Percentiles rank a stretch among this genome's conserved stretches.
phyloP scores from a whole-genome alignment of 495 filamentous ascomycete genomes.

The Podospora fimiseda region DNA sequence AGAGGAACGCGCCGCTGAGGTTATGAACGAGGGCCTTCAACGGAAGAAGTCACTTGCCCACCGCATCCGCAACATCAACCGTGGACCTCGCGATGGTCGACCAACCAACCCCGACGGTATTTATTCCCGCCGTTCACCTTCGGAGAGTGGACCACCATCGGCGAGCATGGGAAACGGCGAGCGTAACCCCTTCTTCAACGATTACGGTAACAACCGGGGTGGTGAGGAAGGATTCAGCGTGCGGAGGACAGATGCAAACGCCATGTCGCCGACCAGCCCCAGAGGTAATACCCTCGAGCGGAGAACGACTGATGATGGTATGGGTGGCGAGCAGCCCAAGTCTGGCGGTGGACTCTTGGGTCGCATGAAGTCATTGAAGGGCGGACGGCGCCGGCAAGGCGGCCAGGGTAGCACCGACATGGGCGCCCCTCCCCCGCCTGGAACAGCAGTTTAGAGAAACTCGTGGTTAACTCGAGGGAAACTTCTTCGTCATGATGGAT shows the following conservation, averaged over 20 bases:
- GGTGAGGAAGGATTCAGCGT: slow-evolving; percentile 41
- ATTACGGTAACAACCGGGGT: slow-evolving; percentile 48
- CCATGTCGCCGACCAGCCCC: slow-evolving; percentile 58
- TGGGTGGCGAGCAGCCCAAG: slow-evolving; percentile 35
- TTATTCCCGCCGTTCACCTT: slow-evolving; percentile 36
- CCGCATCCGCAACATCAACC: slow-evolving; percentile 65
- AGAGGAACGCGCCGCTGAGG: slow-evolving; percentile 52
- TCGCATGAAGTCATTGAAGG: slow-evolving; percentile 83
- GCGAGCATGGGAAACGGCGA: slow-evolving; percentile 57
- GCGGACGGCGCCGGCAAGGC: slow-evolving; percentile 38
- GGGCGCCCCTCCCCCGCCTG: slow-evolving; percentile 15
- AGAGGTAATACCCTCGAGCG: slow-evolving; percentile 56
- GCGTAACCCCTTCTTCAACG: slow-evolving; percentile 81
- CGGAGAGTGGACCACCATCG: slow-evolving; percentile 57
- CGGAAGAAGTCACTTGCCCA: slow-evolving; percentile 94
- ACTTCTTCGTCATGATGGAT: not conserved
- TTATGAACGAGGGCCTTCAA: slow-evolving; percentile 57
- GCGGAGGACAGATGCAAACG: slow-evolving; percentile 33
- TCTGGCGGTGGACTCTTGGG: slow-evolving; percentile 57
- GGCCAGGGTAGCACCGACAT: slow-evolving; percentile 25
- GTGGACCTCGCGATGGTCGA: slow-evolving; percentile 46
- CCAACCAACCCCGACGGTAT: slow-evolving; percentile 45
- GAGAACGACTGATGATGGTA: slow-evolving; percentile 61
- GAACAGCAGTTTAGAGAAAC: slow-evolving; percentile 26
- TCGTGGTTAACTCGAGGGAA: slow-evolving; percentile 4